Conservation (phyloP, 1,139 yeast species). For the Yamadazyma trypodendri region DNA sequence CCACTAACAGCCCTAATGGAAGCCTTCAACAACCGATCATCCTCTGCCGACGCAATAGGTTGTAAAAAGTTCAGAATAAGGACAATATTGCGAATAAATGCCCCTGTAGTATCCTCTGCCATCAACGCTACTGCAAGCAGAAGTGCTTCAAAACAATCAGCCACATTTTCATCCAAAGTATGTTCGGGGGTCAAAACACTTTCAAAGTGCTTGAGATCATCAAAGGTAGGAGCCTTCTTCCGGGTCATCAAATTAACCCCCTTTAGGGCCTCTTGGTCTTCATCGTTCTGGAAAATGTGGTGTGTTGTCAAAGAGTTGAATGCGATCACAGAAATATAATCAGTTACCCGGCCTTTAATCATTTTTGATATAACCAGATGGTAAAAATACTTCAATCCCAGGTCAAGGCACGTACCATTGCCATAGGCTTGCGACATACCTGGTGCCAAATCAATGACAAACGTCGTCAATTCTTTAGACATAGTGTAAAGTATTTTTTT, state of each 20-base stretch:
- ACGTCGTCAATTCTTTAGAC: slow-evolving; percentile 49
- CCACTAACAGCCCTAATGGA: slow-evolving; percentile 20
- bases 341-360: slow-evolving; percentile 55
- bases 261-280: slow-evolving; percentile 17
- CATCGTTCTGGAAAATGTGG: slow-evolving; percentile 21
- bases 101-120: slow-evolving; percentile 26
- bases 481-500: slow-evolving; percentile 21
- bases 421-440: slow-evolving; percentile 31
- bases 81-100: slow-evolving; percentile 39
- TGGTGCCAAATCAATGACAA: slow-evolving; percentile 52
- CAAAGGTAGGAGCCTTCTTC: slow-evolving; percentile 25
- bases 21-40: slow-evolving; percentile 15
- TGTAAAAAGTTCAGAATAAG: slow-evolving; percentile 43
- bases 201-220: slow-evolving; percentile 17
- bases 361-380: slow-evolving; percentile 44
- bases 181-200: slow-evolving; percentile 11
- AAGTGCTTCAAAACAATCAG: slow-evolving; percentile 29
- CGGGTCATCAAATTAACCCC: slow-evolving; percentile 26
- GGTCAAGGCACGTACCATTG: slow-evolving; percentile 25
- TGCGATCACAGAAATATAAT: slow-evolving; percentile 47
- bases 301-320: slow-evolving; percentile 32
- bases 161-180: slow-evolving; percentile 5
- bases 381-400: slow-evolving; percentile 38
- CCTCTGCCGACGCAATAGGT: slow-evolving; percentile 14
- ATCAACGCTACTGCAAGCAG: slow-evolving; percentile 31